These are phyloP conservation scores for Hyaloscypha hepaticicola DNA, from an alignment of 495 filamentous ascomycete species.

Conservation along the genomic window DNA sequence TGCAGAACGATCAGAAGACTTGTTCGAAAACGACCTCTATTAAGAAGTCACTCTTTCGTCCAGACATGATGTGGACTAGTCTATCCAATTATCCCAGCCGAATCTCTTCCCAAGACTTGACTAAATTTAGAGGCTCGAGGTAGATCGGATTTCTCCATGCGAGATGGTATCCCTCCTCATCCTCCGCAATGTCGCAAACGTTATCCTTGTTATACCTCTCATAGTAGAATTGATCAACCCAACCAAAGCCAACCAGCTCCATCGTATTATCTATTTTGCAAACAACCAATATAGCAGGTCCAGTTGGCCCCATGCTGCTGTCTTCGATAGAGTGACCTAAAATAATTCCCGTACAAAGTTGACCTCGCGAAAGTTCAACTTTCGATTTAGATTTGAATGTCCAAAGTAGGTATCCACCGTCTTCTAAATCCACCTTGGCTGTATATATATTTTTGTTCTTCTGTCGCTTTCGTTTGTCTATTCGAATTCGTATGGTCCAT, in stretches of 20 bases:
- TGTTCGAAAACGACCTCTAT: too few species aligned
- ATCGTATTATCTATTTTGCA: slow-evolving; percentile 9
- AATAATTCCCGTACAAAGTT: slow-evolving; percentile 10
- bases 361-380: slow-evolving; percentile 3
- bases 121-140: slow-evolving; percentile 13
- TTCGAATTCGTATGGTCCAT: slow-evolving; percentile 5
- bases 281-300: slow-evolving; percentile 15
- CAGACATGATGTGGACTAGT: too few species aligned
- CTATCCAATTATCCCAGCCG: slow-evolving; percentile 14
- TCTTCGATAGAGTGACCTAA: slow-evolving; percentile 1
- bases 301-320: not conserved
- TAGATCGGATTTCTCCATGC: slow-evolving; percentile 6
- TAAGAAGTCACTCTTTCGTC: too few species aligned
- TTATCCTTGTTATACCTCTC: slow-evolving; percentile 9
- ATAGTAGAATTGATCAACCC: slow-evolving; percentile 4
- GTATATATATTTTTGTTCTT: slow-evolving; percentile 6
- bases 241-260: slow-evolving; percentile 12
- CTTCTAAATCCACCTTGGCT: slow-evolving; percentile 7
- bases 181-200: slow-evolving; percentile 10
- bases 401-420: slow-evolving; percentile 10
- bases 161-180: not conserved
- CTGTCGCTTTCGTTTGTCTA: slow-evolving; percentile 13
- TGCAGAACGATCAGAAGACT: too few species aligned
- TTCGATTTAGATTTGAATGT: slow-evolving; percentile 8
- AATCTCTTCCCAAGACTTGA: slow-evolving; percentile 19